These are phyloP conservation scores for Paramecium sexaurelia DNA, from an alignment of 73 alveolate genomes.

Conservation along the genomic window DNA sequence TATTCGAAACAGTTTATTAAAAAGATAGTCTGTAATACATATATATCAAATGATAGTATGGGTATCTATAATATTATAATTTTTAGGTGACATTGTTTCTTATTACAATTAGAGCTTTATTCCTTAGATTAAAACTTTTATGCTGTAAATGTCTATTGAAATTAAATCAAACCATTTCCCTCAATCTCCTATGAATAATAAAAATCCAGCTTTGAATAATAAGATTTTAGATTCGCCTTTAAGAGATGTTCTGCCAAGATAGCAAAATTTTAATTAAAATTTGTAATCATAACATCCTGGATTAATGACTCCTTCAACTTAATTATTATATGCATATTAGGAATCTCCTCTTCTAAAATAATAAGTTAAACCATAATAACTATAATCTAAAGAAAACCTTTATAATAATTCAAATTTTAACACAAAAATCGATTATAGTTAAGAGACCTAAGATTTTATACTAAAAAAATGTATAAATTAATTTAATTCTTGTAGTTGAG, in stretches of 20 bases:
- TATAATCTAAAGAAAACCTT: background rate
- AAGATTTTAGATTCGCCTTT: constrained; percentile 43
- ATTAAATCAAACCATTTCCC: background rate
- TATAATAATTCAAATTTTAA: background rate
- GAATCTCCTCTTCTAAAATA: constrained; percentile 46
- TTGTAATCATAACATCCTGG: constrained; percentile 5
- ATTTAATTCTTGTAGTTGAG: constrained; percentile 4
- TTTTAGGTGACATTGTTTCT: constrained; percentile 43
- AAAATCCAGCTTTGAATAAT: constrained; percentile 10
- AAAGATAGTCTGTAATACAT: constrained; percentile 43
- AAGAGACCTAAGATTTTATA: constrained; percentile 36
- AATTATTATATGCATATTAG: constrained; percentile 53
- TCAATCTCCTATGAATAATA: constrained; percentile 16
- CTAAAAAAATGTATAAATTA: constrained; percentile 15
- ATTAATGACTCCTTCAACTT: constrained; percentile 44
- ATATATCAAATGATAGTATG: constrained; percentile 25
- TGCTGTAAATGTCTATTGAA: constrained; percentile 1
- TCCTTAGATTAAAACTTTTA: constrained; percentile 9
- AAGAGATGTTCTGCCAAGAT: constrained; percentile 22
- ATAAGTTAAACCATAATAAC: background rate
- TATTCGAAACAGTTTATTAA: background rate
- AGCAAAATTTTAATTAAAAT: background rate
- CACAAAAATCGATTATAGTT: background rate
- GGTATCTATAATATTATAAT: background rate
- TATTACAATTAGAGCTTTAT: constrained; percentile 11